Conservation (phyloP, 805 yeast species). For the Candida montana region DNA sequence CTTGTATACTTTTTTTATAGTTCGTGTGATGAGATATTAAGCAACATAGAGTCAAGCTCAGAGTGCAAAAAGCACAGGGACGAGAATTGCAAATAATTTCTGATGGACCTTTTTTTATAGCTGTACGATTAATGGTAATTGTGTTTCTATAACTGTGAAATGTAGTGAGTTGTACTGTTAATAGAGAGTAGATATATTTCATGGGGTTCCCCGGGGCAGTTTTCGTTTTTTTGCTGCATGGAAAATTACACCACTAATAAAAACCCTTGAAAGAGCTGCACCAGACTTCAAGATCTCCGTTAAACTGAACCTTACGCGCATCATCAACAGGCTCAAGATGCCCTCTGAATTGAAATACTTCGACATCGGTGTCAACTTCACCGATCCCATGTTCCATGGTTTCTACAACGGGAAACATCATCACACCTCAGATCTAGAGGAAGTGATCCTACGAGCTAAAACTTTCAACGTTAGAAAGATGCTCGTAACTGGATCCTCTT, state of each 20-base stretch:
- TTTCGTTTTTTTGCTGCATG: background rate
- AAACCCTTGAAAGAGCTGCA: no score
- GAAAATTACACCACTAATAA: no score
- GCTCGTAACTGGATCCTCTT: slow-evolving; percentile 79
- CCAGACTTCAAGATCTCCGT: background rate
- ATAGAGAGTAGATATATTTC: no score
- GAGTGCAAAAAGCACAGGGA: slow-evolving; percentile 51
- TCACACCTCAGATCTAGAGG: slow-evolving; percentile 62
- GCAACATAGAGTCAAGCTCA: slow-evolving; percentile 92
- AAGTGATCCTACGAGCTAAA: slow-evolving; percentile 63
- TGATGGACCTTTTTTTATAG: slow-evolving; percentile 9
- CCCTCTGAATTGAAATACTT: slow-evolving; percentile 15
- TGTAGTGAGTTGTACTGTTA: background rate
- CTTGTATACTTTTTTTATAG: slow-evolving; percentile 23
- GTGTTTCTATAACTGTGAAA: background rate
- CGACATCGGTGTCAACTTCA: slow-evolving; percentile 68
- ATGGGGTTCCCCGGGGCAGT: no score
- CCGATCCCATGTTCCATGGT: slow-evolving; percentile 88
- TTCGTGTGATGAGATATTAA: slow-evolving; percentile 65
- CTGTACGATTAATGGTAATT: background rate
- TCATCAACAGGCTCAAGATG: background rate
- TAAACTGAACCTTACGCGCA: background rate
- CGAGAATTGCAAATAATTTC: slow-evolving; percentile 57
- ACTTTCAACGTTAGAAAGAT: slow-evolving; percentile 59
- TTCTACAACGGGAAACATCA: slow-evolving; percentile 61